Base-by-base conservation (phyloP, 2,329 filamentous ascomycete genomes). In the Penicillium sp. region DNA sequence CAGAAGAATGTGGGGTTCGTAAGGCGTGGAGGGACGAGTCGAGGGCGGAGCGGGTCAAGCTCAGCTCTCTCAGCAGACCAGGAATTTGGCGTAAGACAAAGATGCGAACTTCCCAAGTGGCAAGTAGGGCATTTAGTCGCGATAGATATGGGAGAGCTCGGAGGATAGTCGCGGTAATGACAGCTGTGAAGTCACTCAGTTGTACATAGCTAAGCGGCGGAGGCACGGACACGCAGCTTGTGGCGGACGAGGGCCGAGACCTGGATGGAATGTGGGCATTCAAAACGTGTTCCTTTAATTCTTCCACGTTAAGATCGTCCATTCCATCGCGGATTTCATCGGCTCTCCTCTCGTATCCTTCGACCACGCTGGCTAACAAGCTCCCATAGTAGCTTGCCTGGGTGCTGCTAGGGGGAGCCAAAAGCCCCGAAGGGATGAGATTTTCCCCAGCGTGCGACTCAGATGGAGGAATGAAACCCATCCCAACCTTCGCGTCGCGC, bases 91-190 rank as follows among this genome's bases (percentile, higher is more conserved):
- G 85, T 39, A 97, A 78, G 6, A 97, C 87, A 1, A 84, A 77
- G 15, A 97, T 77, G 21, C 94, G 88, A 41, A 89, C 82, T 27
- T 83, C 86, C 94, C 94, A 99, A 2, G 83, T 82, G 55, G 86
- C 84, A 49, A 97, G 79, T n/a, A 96, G 76, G 9, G 83, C 82
- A 54, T 86, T 86, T 23, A 99, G 76, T 54, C 83, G 87, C 10
- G 91, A 89, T 42, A 97, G 78, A 58, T 89, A 88, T 1, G 94
- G 94, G 21, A 99, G 81, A 4, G 91, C 86, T 70, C 94, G 90
- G n/a, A 99, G 78, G 19, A 96, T 89, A 35, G 93, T 96, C 29
- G 93, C 90, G 1, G 94, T 97, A 56, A 97, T 84, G 47, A 97
- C 83, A 25, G 93, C 91, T 9, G 91, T 93, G 68, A 96, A 86